Evolutionary conservation across 2,329 filamentous ascomycete genomes (phyloP), one percentile per base, ranked within the genome.

Genomic region (Fusarium duplospermum): DNA sequence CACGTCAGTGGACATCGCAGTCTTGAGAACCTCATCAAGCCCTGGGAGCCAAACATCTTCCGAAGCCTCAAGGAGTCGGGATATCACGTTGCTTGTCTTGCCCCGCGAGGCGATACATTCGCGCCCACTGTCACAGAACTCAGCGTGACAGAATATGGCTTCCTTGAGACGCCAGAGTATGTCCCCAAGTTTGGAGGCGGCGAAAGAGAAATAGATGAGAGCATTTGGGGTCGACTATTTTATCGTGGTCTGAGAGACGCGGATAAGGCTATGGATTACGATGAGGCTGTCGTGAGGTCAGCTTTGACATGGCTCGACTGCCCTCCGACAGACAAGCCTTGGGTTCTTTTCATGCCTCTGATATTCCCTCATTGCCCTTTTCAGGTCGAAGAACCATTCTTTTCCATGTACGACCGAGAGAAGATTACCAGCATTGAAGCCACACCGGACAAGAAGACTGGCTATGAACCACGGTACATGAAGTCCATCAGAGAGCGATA

Each of bases 31-130:
- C 80, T 87, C 10, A 83, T 87, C 71, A 87, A 87, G 69, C 85
- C 85, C 1, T 85, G 84, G 84, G 85, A 87, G 69, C 84, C 84
- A 2, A 87, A 87, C 57, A 60, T 87, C 2, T 86, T 87, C 67
- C 82, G 84, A 9, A 81, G 77, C 3, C 67, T 87, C 14, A 85
- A 84, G 59, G 84, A 86, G 45, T 72, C 75, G 0, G 86, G 85
- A 0, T 87, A 87, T 61, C 86, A 87, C 58, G 81, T 87, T 10
- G 85, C 85, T 0, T 87, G 82, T 42, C 81, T 87, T 4, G 82
- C 83, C 0, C 84, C 84, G 0, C 72, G 84, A 6, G 84, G 83
- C 0, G 82, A 87, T 66, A 82, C 81, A 0, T 87, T 86, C 67
- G 85, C 85, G 0, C 81, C 83, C 0, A 82, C 76, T 0, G 84